phyloP scores from a whole-genome alignment of 164 flowering plant genomes.

The Umbilicus rupestris region DNA sequence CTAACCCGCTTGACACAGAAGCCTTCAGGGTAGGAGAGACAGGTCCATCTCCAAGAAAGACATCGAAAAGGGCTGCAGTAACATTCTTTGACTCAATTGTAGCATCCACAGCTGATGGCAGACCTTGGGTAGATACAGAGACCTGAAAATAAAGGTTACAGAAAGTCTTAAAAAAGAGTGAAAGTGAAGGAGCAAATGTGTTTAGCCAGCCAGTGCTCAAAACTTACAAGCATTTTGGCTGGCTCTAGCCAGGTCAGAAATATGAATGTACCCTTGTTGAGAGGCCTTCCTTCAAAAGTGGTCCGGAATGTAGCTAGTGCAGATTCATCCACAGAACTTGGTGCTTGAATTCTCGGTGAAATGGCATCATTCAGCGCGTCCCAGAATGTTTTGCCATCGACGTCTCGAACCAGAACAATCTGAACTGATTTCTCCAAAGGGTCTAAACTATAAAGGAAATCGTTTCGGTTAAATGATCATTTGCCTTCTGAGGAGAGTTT shows the following conservation, averaged over 20 bases:
- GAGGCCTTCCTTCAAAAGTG: slow-evolving; percentile 59
- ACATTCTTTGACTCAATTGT: slow-evolving; percentile 57
- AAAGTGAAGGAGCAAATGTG: no score
- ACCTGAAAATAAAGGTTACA: slow-evolving; percentile 34
- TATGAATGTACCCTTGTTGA: slow-evolving; percentile 69
- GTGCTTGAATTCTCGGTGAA: slow-evolving; percentile 62
- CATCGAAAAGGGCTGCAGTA: slow-evolving; percentile 60
- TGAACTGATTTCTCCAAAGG: slow-evolving; percentile 66
- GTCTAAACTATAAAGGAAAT: slow-evolving; percentile 31
- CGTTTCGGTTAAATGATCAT: not conserved
- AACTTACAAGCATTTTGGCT: slow-evolving; percentile 69
- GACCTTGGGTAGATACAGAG: slow-evolving; percentile 45
- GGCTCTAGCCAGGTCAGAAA: slow-evolving; percentile 71
- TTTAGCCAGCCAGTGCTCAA: not conserved
- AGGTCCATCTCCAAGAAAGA: slow-evolving; percentile 58
- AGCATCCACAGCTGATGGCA: slow-evolving; percentile 56
- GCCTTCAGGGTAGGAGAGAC: slow-evolving; percentile 77
- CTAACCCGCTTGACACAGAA: slow-evolving; percentile 52
- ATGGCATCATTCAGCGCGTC: slow-evolving; percentile 77
- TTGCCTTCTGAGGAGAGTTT: not conserved
- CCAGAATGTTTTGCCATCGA: slow-evolving; percentile 95
- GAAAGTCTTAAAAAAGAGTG: not conserved
- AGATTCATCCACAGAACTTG: slow-evolving; percentile 46
- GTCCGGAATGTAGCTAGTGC: slow-evolving; percentile 64
- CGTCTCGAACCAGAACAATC: slow-evolving; percentile 80